Percentiles rank a stretch among this genome's conserved stretches.
These are phyloP conservation scores for Fusarium annulatum DNA, from an alignment of 2,329 filamentous ascomycete genomes.

Conservation along the genomic window DNA sequence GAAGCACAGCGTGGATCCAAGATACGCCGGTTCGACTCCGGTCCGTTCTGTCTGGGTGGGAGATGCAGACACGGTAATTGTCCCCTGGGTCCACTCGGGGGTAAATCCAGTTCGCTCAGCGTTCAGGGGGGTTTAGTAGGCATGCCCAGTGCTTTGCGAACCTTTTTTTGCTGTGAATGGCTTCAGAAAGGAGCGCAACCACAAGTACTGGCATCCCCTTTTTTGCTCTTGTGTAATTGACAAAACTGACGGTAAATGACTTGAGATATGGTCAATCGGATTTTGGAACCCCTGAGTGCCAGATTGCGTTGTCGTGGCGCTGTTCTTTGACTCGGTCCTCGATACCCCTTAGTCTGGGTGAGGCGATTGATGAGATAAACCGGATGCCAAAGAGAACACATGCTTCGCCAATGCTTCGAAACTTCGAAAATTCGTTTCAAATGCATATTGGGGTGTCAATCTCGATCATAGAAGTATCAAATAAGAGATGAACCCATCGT, in stretches of 20 bases:
- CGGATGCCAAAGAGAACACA: accelerated
- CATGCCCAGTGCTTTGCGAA: constrained; percentile 21
- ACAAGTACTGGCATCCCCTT: accelerated
- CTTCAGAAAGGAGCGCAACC: background rate
- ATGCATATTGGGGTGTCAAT: accelerated
- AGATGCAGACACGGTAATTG: constrained; percentile 1
- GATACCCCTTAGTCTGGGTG: background rate
- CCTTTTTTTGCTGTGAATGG: constrained; percentile 4
- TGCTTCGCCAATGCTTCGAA: background rate
- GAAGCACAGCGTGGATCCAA: background rate
- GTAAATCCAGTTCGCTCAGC: constrained; percentile 5
- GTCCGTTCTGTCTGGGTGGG: background rate
- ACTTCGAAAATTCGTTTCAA: background rate
- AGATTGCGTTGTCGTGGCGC: background rate
- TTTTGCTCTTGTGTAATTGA: accelerated
- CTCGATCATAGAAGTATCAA: background rate
- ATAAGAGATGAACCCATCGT: no score
- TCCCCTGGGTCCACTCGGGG: background rate
- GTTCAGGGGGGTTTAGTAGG: constrained; percentile 25
- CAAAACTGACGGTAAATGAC: accelerated
- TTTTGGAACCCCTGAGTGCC: accelerated
- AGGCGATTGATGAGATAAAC: background rate
- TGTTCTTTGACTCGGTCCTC: background rate
- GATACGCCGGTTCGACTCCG: constrained; percentile 7
- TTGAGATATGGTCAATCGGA: accelerated